These are phyloP conservation scores for Paraconiothyrium sp. DNA, from an alignment of 2,329 filamentous ascomycete genomes.

Conservation along the genomic window DNA sequence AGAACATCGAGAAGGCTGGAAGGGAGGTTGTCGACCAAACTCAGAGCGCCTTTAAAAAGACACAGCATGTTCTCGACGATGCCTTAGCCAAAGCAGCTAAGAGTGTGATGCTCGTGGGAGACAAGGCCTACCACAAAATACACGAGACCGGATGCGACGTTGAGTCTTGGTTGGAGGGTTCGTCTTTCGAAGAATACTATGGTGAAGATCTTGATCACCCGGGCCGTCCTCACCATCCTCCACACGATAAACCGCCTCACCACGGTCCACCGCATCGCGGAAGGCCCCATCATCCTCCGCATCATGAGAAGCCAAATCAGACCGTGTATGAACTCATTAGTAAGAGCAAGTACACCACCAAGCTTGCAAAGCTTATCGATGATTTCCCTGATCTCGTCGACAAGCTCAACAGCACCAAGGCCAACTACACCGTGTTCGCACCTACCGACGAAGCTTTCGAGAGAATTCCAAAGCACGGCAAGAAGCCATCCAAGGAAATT, in stretches of 20 bases:
- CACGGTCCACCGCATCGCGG: constrained; percentile 47
- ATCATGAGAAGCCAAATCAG: constrained; percentile 64
- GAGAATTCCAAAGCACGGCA: constrained; percentile 64
- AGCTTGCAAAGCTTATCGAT: constrained; percentile 78
- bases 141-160: constrained; percentile 57
- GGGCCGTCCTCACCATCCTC: constrained; percentile 42
- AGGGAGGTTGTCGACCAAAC: constrained; percentile 31
- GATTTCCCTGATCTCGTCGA: constrained; percentile 76
- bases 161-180: constrained; percentile 57
- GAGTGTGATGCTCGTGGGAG: constrained; percentile 36
- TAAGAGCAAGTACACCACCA: constrained; percentile 78
- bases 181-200: constrained; percentile 46
- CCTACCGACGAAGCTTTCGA: constrained; percentile 81
- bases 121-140: constrained; percentile 53
- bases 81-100: constrained; percentile 54
- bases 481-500: constrained; percentile 74
- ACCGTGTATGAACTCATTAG: constrained; percentile 84
- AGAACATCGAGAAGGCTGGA: constrained; percentile 41
- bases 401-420: constrained; percentile 75
- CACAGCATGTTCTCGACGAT: constrained; percentile 55
- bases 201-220: constrained; percentile 43
- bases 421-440: constrained; percentile 83
- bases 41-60: constrained; percentile 39
- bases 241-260: constrained; percentile 35
- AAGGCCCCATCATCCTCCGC: constrained; percentile 48